Conservation (phyloP, 2,329 filamentous ascomycete species). For the Phyllosticta capitalensis region DNA sequence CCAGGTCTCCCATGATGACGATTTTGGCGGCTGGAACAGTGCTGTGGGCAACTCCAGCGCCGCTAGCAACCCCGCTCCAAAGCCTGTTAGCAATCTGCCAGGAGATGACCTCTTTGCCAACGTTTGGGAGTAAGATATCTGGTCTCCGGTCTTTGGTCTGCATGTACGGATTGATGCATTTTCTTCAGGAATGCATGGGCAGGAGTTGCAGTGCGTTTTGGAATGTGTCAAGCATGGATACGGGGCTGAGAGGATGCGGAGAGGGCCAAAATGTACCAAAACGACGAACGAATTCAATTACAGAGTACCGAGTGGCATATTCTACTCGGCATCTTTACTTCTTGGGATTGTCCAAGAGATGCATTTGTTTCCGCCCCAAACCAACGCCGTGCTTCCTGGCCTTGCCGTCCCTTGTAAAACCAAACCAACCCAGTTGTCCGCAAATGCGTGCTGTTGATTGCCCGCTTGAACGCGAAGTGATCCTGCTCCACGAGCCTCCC, state of each 20-base stretch:
- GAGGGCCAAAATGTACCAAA: background rate
- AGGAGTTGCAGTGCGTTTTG: background rate
- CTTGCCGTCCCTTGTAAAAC: background rate
- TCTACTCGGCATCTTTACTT: background rate
- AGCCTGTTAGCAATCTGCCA: conserved; percentile 47
- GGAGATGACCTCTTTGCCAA: conserved; percentile 88
- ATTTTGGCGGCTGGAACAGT: conserved; percentile 92
- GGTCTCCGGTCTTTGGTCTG: background rate
- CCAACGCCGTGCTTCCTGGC: background rate
- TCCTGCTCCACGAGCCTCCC: background rate
- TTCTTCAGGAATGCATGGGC: background rate
- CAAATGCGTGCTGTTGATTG: background rate
- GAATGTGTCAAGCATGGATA: background rate
- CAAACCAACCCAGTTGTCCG: background rate
- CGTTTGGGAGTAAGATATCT: conserved; percentile 74
- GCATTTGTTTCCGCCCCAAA: background rate
- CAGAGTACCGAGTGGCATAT: background rate
- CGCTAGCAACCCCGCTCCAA: conserved; percentile 19
- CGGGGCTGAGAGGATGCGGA: background rate
- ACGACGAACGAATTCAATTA: background rate
- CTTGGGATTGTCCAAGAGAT: background rate
- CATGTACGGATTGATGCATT: background rate
- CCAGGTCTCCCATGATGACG: conserved; percentile 72
- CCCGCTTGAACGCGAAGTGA: background rate
- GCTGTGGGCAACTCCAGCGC: conserved; percentile 45